Conservation (phyloP, 2,329 filamentous ascomycete genomes). For the Xylaria sp. region DNA sequence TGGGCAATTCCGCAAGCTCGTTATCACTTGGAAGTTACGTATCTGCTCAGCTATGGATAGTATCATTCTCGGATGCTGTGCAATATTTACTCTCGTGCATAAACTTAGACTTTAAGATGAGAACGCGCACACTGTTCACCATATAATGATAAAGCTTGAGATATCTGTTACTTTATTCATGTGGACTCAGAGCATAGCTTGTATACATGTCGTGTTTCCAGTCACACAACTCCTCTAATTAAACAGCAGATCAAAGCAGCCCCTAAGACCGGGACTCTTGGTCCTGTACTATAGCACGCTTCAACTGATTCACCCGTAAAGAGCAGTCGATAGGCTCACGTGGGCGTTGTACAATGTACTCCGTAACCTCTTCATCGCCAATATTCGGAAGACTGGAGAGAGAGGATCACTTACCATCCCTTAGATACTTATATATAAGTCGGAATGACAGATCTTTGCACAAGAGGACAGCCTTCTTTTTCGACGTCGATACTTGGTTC, state of each 20-base stretch:
- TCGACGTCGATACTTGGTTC: background rate
- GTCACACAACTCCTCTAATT: constrained; percentile 22
- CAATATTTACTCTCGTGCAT: background rate
- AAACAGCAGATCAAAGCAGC: constrained; percentile 15
- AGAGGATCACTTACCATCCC: constrained; percentile 17
- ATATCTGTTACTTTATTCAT: constrained; percentile 22
- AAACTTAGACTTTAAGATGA: background rate
- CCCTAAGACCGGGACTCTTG: constrained; percentile 4
- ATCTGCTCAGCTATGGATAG: background rate
- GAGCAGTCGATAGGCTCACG: constrained; percentile 3
- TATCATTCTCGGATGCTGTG: background rate
- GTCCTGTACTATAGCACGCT: background rate
- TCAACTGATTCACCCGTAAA: background rate
- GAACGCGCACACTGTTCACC: background rate
- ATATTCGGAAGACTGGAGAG: constrained; percentile 6
- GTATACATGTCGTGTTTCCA: constrained; percentile 17
- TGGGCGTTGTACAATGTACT: constrained; percentile 18
- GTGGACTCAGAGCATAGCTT: background rate
- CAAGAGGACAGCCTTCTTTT: background rate
- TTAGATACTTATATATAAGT: background rate
- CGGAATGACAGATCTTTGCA: background rate
- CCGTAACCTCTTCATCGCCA: constrained; percentile 6
- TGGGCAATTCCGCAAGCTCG: too few species aligned
- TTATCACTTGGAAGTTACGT: background rate
- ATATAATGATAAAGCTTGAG: background rate